Base-by-base conservation (phyloP, 805 yeast species). In the Brettanomyces nanus region DNA sequence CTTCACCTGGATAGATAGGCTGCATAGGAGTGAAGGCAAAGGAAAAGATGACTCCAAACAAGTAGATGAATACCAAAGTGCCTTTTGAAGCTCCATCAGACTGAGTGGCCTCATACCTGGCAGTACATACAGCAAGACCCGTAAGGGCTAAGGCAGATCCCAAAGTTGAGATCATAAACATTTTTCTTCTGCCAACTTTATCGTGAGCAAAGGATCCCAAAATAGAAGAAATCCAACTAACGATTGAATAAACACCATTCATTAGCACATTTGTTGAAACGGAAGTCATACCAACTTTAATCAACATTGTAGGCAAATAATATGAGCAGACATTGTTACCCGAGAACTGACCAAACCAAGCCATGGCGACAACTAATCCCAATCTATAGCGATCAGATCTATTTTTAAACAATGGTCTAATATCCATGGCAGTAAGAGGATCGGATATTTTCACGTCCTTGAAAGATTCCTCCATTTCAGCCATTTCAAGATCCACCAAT, bases 111-210 rank as follows among this genome's bases (percentile, higher is more conserved):
- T 28, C 18, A 11, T 14, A 28, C n/a, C 30, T 15, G 13, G 13
- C 30, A 11, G 30, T 28, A 28, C 13, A 28, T 7, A 28, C 15
- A 7, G 30, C 30, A 7, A 11, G 30, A 28, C 30, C n/a, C 13
- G 13, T 11, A 3, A 28, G 15, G 13, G 6, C 30, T 14, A 28
- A 18, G 6, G 13, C 30, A 28, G 13, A 28, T 15, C 30, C 30
- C n/a, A 28, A 18, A 7, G 13, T 28, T 7, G 13, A 28, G 7
- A 28, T 18, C 30, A 28, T 28, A 11, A 28, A 28, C 30, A 28
- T 28, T 18, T 28, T 28, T 28, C 30, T 28, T 28, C 30, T 28
- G n/a, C 30, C 30, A 28, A 11, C 30, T 18, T 18, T 28, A 28
- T 28, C 30, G 15, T 28, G 30, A 11, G 30, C 30, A 11, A 28